Evolutionary conservation across 495 filamentous ascomycete genomes (phyloP), one percentile per base, ranked within the genome.

Genomic region (Letharia lupina): DNA sequence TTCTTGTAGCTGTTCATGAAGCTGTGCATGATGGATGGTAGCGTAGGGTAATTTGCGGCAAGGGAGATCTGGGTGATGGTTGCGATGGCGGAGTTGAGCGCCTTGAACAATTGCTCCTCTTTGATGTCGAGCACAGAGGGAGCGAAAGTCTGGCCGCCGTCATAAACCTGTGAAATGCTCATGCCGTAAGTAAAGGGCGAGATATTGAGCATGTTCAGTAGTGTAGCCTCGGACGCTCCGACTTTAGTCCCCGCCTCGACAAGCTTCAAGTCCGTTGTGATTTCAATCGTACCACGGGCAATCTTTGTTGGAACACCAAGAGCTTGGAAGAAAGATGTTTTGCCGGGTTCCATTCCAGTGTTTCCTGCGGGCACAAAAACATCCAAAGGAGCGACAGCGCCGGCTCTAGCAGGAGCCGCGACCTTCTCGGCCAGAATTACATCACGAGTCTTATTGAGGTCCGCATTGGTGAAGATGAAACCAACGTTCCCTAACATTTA

Each of bases 281-380:
- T 99, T 93, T 99, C 94, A 78, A 99, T 98, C 83, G 94, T 99
- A 92, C 94, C 94, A 96, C 94, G 95, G 74, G 94, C 94, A 81
- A 99, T 99, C 90, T 99, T 99, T 84, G 94, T 99, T 77, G 94
- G 94, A 79, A 99, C 91, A 90, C 94, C 94, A 78, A 99, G 95
- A 76, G 94, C 94, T 86, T 99, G 94, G 91, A 99, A 99, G 92
- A 99, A 99, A 73, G 94, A 96, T 73, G 94, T 99, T 89, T 99
- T 99, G 81, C 94, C 94, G 77, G 94, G 94, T 80, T 99, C 94
- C 94, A 99, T 99, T 83, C 94, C 94, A 70, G 95, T 99, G 86
- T 96, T 98, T 80, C 94, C 93, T 69, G 91, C 94, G 61, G 94
- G 94, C 67, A 98, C 80, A 82, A 82, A 98, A 73, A 87, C 93